phyloP scores from a whole-genome alignment of 108 stramenopile genomes.

The Nitzschia sp. region DNA sequence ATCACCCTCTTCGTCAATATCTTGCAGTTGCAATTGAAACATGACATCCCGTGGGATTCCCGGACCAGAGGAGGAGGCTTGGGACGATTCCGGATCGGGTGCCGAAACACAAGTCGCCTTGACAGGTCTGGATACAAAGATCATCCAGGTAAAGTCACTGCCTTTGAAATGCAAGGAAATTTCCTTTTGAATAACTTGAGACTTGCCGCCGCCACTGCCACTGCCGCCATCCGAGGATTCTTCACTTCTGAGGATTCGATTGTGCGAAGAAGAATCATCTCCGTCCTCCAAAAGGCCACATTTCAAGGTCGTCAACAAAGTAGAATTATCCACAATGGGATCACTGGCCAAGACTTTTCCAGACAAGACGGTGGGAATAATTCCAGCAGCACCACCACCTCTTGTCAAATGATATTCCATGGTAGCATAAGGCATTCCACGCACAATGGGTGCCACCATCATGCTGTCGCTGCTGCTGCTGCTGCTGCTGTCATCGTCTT shows the following conservation, averaged over 20 bases:
- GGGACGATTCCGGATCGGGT: neutral
- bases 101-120: constrained; percentile 43
- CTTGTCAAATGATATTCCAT: constrained; percentile 49
- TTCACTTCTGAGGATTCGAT: no score
- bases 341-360: constrained; percentile 19
- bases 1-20: neutral
- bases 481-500: constrained; percentile 5
- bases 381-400: neutral
- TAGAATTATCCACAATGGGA: neutral
- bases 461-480: neutral
- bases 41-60: neutral
- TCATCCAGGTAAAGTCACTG: no score
- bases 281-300: constrained; percentile 32
- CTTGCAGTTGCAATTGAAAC: neutral
- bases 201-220: no score
- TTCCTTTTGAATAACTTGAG: no score
- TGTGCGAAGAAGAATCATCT: constrained; percentile 23
- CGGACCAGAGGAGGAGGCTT: neutral
- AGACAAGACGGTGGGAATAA: constrained; percentile 13
- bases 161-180: no score
- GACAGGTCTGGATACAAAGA: constrained; percentile 71
- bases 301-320: neutral
- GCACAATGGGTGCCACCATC: constrained; percentile 71
- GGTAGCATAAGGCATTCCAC: constrained; percentile 86
- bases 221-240: no score